These are phyloP conservation scores for Claviceps sp. DNA, from an alignment of 2,329 filamentous ascomycete species.

Conservation along the genomic window DNA sequence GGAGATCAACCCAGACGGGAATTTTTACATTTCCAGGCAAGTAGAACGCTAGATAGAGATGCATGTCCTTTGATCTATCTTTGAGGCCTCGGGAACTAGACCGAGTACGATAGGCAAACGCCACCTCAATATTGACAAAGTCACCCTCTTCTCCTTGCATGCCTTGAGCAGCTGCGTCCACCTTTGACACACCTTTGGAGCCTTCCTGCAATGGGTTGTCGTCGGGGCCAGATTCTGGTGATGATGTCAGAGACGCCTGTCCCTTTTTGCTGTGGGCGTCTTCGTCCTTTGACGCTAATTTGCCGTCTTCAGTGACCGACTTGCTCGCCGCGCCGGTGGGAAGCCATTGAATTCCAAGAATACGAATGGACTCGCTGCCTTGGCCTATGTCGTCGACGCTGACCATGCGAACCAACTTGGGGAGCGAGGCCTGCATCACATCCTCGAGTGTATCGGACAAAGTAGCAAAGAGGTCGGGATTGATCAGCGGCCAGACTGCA, in stretches of 20 bases:
- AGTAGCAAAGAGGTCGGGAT: slow-evolving; percentile 59
- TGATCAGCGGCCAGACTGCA: slow-evolving; percentile 61
- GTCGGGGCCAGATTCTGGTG: not conserved
- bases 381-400: slow-evolving; percentile 65
- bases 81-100: slow-evolving; percentile 49
- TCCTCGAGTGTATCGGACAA: slow-evolving; percentile 61
- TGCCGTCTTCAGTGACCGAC: slow-evolving; percentile 45
- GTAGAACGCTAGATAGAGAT: slow-evolving; percentile 60
- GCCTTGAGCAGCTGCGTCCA: slow-evolving; percentile 31
- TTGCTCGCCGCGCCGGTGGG: slow-evolving; percentile 55
- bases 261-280: slow-evolving; percentile 21
- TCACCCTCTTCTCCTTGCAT: slow-evolving; percentile 69
- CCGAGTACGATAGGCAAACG: slow-evolving; percentile 57
- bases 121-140: slow-evolving; percentile 64
- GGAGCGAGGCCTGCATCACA: slow-evolving; percentile 66
- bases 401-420: slow-evolving; percentile 58
- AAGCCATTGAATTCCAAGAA: slow-evolving; percentile 59
- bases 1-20: slow-evolving; percentile 62
- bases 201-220: slow-evolving; percentile 7
- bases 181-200: slow-evolving; percentile 17
- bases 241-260: slow-evolving; percentile 1
- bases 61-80: slow-evolving; percentile 51
- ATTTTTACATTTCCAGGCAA: slow-evolving; percentile 40
- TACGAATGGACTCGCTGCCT: slow-evolving; percentile 56
- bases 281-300: slow-evolving; percentile 26